These are phyloP conservation scores for Neonectria ditissima DNA, from an alignment of 2,329 filamentous ascomycete species.

Conservation along the genomic window DNA sequence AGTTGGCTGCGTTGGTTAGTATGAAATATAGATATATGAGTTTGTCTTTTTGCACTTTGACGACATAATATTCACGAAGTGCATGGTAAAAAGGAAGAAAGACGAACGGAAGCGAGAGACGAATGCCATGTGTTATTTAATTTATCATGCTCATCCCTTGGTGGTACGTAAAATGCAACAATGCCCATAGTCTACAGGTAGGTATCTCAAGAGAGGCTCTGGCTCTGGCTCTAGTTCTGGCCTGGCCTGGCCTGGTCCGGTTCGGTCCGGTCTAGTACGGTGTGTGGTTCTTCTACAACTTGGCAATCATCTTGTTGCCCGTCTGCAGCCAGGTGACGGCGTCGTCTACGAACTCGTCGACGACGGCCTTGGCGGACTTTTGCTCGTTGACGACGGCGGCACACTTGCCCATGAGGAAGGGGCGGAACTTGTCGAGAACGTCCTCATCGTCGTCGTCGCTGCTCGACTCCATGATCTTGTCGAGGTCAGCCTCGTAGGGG, in stretches of 20 bases:
- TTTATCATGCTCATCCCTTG: conserved; percentile 21
- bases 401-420: conserved; percentile 96
- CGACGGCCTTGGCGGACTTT: conserved; percentile 89
- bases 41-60: conserved; percentile 33
- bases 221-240: no score
- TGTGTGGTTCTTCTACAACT: conserved; percentile 66
- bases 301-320: conserved; percentile 76
- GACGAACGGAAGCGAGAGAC: not conserved
- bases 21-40: conserved; percentile 51
- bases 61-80: conserved; percentile 9
- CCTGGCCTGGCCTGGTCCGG: no score
- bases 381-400: conserved; percentile 93
- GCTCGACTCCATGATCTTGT: conserved; percentile 75
- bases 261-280: not conserved
- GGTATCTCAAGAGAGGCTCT: conserved; percentile 19
- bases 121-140: conserved; percentile 23
- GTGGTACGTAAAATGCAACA: conserved; percentile 25
- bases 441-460: conserved; percentile 80
- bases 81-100: not conserved
- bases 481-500: conserved; percentile 93
- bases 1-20: conserved; percentile 48
- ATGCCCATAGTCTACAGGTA: conserved; percentile 43
- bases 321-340: conserved; percentile 78
- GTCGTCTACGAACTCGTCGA: conserved; percentile 92
- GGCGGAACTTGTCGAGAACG: conserved; percentile 88